These are phyloP conservation scores for Volvox carteri DNA, from an alignment of 163 green algal species.

Conservation along the genomic window DNA sequence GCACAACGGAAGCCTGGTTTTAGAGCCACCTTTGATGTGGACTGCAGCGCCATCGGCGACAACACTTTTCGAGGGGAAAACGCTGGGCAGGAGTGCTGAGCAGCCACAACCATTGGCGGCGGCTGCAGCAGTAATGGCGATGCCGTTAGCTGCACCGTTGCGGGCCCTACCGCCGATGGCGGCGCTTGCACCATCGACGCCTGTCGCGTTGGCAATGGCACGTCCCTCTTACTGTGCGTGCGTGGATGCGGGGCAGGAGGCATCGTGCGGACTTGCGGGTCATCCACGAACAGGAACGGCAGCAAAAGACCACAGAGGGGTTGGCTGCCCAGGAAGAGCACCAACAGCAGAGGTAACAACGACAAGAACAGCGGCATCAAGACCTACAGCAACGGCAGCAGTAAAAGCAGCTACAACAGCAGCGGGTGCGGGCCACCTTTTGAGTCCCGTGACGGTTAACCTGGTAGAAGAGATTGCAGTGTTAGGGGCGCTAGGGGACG, in stretches of 20 bases:
- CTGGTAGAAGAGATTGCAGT: slow-evolving; percentile 1
- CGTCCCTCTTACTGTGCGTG: background rate
- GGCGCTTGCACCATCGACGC: background rate
- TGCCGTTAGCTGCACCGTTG: background rate
- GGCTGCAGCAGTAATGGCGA: background rate
- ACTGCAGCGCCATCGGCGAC: background rate
- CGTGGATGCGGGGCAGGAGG: no score
- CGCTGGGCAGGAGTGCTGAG: background rate
- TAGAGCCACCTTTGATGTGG: background rate
- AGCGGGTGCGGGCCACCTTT: background rate
- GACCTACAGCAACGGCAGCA: background rate
- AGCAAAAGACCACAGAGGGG: background rate
- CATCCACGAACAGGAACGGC: background rate
- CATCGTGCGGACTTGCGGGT: background rate
- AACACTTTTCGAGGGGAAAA: background rate
- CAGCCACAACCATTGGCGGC: background rate
- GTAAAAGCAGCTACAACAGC: background rate
- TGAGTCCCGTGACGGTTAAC: background rate
- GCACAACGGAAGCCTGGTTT: background rate
- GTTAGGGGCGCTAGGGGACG: background rate
- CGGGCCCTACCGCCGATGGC: background rate
- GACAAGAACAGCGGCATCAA: background rate
- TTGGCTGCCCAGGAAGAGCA: background rate
- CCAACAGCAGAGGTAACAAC: background rate
- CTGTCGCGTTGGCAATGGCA: background rate